Evolutionary conservation across 176 grass and related monocot species (phyloP).

Genomic region (Dactylis glomerata): DNA sequence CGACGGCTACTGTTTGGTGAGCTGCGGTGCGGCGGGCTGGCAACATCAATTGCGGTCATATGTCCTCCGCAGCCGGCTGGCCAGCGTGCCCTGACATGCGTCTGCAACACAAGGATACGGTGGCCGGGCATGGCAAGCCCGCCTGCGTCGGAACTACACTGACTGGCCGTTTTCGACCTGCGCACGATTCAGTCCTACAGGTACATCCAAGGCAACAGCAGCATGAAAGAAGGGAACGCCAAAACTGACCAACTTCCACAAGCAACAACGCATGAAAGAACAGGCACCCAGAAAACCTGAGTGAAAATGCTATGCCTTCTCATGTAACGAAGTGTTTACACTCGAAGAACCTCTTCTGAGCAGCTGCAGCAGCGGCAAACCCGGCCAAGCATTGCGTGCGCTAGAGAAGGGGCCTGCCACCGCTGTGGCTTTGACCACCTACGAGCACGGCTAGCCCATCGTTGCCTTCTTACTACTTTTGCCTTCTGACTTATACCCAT

Average conservation of each 20-base stretch:
- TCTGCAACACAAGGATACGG: too few relatives aligned
- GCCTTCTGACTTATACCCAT: slow-evolving; percentile 26
- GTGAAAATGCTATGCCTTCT: slow-evolving; percentile 23
- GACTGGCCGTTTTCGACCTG: too few relatives aligned
- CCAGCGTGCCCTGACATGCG: too few relatives aligned
- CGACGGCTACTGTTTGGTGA: too few relatives aligned
- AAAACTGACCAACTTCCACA: neutral
- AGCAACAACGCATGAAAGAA: neutral
- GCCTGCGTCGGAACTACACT: too few relatives aligned
- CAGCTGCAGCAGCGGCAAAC: slow-evolving; percentile 28
- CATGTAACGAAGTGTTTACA: slow-evolving; percentile 35
- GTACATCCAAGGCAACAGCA: neutral
- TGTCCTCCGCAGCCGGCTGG: too few relatives aligned
- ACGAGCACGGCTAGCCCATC: slow-evolving; percentile 31
- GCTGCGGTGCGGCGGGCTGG: too few relatives aligned
- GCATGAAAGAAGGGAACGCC: neutral
- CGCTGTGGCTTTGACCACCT: slow-evolving; percentile 75
- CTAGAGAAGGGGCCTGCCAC: slow-evolving; percentile 63
- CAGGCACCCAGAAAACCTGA: neutral
- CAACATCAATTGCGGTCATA: too few relatives aligned
- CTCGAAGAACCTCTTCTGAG: slow-evolving; percentile 28
- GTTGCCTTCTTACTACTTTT: slow-evolving; percentile 11
- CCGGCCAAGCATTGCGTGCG: slow-evolving; percentile 32
- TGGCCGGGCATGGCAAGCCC: too few relatives aligned
- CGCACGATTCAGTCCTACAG: too few relatives aligned